Percentiles rank a stretch among this genome's conserved stretches.
phyloP scores from a whole-genome alignment of 345 rosid species.

The Salix udensis region DNA sequence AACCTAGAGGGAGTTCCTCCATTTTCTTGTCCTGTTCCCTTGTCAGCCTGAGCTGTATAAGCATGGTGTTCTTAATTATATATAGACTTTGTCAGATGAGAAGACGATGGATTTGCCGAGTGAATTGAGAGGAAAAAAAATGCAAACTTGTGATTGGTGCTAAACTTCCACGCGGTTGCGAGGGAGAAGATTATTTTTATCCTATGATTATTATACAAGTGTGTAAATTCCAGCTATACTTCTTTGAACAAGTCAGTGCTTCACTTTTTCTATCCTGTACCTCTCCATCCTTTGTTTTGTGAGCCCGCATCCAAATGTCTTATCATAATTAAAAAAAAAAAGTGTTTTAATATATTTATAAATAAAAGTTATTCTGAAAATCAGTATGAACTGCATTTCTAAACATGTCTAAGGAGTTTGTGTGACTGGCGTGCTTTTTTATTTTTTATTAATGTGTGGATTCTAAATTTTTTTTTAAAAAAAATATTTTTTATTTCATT shows the following conservation, averaged over 20 bases:
- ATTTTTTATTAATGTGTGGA: too few relatives aligned
- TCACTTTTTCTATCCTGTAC: background rate
- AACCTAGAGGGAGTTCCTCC: constrained; percentile 47
- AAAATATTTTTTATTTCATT: too few relatives aligned
- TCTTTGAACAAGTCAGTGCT: constrained; percentile 44
- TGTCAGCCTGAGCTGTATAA: background rate
- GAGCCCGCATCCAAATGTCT: background rate
- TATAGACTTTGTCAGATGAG: constrained; percentile 1
- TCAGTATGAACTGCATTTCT: too few relatives aligned
- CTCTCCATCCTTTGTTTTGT: background rate
- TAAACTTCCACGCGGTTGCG: constrained; percentile 52
- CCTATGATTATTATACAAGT: background rate
- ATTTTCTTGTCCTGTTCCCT: background rate
- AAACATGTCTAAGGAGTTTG: too few relatives aligned
- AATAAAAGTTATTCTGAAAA: too few relatives aligned
- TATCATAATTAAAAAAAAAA: too few relatives aligned
- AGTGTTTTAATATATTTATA: too few relatives aligned
- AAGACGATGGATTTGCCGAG: constrained; percentile 42
- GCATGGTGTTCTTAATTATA: background rate
- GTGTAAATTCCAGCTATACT: background rate
- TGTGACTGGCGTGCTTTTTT: too few relatives aligned
- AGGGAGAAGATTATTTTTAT: background rate
- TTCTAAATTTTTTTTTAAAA: too few relatives aligned
- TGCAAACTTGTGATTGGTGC: background rate
- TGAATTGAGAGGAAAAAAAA: constrained; percentile 39